These are phyloP conservation scores for Cyberlindnera euphorbiiphila DNA, from an alignment of 805 yeast genomes.

Conservation along the genomic window DNA sequence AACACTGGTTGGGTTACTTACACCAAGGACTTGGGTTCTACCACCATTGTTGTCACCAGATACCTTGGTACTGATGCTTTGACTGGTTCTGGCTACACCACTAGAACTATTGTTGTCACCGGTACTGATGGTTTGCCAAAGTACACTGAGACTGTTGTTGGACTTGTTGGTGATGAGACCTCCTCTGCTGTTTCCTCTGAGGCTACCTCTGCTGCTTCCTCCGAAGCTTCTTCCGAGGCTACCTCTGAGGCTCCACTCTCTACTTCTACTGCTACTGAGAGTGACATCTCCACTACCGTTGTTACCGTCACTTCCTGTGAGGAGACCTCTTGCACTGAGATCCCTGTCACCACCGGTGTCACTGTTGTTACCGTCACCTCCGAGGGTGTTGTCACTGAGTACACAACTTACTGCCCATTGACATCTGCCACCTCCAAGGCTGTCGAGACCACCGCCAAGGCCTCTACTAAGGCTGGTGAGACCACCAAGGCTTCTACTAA, in stretches of 20 bases:
- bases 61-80: conserved; percentile 3
- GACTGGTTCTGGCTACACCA: conserved; percentile 1
- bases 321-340: conserved; percentile 27
- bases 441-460: neutral
- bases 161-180: too few relatives aligned
- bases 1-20: conserved; percentile 6
- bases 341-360: conserved; percentile 24
- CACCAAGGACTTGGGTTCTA: conserved; percentile 6
- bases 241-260: conserved; percentile 13
- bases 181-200: too few relatives aligned
- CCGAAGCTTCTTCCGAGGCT: conserved; percentile 3
- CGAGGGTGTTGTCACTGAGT: conserved; percentile 30
- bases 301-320: conserved; percentile 31
- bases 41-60: conserved; percentile 6
- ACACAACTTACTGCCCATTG: conserved; percentile 40
- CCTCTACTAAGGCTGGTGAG: conserved; percentile 17
- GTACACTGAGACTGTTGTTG: conserved; percentile 1
- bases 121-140: too few relatives aligned
- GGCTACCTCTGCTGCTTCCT: conserved; percentile 7
- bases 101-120: too few relatives aligned
- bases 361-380: conserved; percentile 33
- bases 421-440: conserved; percentile 9
- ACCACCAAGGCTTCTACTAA: conserved; percentile 12
- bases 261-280: conserved; percentile 20
- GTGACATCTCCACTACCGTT: conserved; percentile 21